Evolutionary conservation across 1,284 basidiomycete species (phyloP), one percentile per base, ranked within the genome.

Genomic region (Phlebopus sp.): DNA sequence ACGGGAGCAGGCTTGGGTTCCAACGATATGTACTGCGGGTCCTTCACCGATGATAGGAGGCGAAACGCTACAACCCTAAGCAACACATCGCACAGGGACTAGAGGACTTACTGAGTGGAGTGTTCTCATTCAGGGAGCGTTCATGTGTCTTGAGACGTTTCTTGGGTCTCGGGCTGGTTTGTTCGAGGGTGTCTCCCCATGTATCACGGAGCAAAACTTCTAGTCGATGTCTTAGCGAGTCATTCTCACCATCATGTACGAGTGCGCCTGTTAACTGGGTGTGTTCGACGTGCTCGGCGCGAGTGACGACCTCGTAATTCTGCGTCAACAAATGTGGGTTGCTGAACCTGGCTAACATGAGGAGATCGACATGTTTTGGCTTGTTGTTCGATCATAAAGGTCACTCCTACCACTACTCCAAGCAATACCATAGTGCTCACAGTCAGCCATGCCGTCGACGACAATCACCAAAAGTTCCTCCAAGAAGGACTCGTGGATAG

Each of bases 41-140:
- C 37, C 46, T 52, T 50, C 48, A 39, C 52, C 35, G 64, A 66
- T 5, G 78, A 79, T 7, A 80, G 50, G 15, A 78, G 64, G n/a
- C 74, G 70, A 53, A 78, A 77, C 40, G 63, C 75, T 76, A 45
- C 13, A 21, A 3, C 3, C 7, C 11, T 38, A 27, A 47, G 45
- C 3, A 19, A 30, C 21, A 32, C 21, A 31, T 15, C 18, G 4
- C 18, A 25, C 17, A 32, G 29, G 15, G 13, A 9, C 15, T 18
- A 32, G 27, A 31, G 18, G 5, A 18, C 52, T n/a, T 30, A 60
- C 58, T 17, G n/a, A 44, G 37, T 4, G 35, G 46, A 17, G 34
- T 23, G 0, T 42, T 37, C n/a, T 42, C 37, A 10, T 29, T 18
- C 3, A 17, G 8, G 9, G 2, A 15, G 25, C 9, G 8, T 25